A percentile compares a stretch with the other conserved stretches of the same genome.
Evolutionary conservation across 257 asterid genomes (phyloP).

Genomic region (Capsicum chinense): DNA sequence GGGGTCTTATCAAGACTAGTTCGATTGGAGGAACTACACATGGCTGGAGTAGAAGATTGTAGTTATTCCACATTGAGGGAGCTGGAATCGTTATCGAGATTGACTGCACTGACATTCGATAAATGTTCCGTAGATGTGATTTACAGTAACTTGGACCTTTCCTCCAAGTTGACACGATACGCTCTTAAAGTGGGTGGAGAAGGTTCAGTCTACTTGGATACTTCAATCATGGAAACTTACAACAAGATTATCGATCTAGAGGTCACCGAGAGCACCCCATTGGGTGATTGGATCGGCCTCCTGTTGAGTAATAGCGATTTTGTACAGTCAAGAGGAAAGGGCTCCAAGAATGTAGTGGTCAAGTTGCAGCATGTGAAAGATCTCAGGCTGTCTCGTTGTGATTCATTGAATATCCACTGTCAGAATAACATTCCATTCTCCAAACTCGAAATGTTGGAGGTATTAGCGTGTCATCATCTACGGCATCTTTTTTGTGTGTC

Average conservation of each 20-base stretch:
- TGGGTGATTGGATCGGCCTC: background rate
- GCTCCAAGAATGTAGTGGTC: background rate
- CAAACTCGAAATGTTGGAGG: background rate
- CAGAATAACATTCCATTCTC: background rate
- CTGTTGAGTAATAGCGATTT: background rate
- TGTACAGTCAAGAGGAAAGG: background rate
- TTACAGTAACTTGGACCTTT: background rate
- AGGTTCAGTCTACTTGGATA: too few relatives aligned
- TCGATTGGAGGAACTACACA: slow-evolving; percentile 30
- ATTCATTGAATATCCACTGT: background rate
- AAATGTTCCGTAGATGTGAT: background rate
- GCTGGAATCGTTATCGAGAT: background rate
- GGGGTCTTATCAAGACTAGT: background rate
- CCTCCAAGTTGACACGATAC: background rate
- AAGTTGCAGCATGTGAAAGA: background rate
- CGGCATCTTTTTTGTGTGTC: background rate
- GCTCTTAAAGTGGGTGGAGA: background rate
- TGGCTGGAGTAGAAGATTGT: background rate
- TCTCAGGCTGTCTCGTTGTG: rapidly evolving
- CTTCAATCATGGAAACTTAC: background rate
- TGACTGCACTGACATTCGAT: slow-evolving; percentile 14
- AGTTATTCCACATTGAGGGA: slow-evolving; percentile 19
- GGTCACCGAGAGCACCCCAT: background rate
- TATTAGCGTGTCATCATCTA: rapidly evolving
- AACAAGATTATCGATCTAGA: background rate